A percentile compares a stretch with the other conserved stretches of the same genome.
Evolutionary conservation across 177 flowering plant genomes (phyloP).

Genomic region (Tripterygium wilfordii): DNA sequence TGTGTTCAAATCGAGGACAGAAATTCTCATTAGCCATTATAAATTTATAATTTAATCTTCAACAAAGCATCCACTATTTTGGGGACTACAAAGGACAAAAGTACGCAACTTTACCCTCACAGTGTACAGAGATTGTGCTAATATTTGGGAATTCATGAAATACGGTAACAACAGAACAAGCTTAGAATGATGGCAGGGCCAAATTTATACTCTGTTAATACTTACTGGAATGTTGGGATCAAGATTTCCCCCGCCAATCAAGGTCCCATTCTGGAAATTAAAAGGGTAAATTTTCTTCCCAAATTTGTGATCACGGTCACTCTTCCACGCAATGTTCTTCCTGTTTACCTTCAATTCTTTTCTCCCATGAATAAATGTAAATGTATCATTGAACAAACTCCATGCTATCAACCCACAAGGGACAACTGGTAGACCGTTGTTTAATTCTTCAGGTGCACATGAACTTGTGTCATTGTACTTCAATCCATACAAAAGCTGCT

Average conservation of each 20-base stretch:
- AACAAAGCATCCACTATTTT: too few species aligned
- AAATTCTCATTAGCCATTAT: too few species aligned
- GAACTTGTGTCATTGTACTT: slow-evolving; percentile 47
- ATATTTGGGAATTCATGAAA: too few species aligned
- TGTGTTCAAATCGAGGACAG: too few species aligned
- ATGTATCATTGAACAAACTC: slow-evolving; percentile 90
- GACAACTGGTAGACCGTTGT: slow-evolving; percentile 64
- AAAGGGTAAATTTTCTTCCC: slow-evolving; percentile 77
- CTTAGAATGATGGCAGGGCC: too few species aligned
- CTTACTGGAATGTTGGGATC: slow-evolving; percentile 73
- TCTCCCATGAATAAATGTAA: slow-evolving; percentile 34
- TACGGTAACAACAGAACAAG: too few species aligned
- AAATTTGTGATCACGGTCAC: slow-evolving; percentile 81
- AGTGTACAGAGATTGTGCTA: too few species aligned
- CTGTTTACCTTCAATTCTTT: slow-evolving; percentile 40
- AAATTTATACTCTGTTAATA: slow-evolving; percentile 6
- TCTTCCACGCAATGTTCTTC: slow-evolving; percentile 80
- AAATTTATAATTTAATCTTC: too few species aligned
- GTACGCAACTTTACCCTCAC: too few species aligned
- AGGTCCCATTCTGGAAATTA: slow-evolving; percentile 75
- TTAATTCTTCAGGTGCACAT: slow-evolving; percentile 59
- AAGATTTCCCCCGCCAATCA: slow-evolving; percentile 76
- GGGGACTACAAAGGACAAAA: too few species aligned
- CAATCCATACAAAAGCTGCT: slow-evolving; percentile 58
- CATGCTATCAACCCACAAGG: slow-evolving; percentile 94